Conservation (phyloP, 352 stramenopile genomes). For the Phytophthora ohioensis region DNA sequence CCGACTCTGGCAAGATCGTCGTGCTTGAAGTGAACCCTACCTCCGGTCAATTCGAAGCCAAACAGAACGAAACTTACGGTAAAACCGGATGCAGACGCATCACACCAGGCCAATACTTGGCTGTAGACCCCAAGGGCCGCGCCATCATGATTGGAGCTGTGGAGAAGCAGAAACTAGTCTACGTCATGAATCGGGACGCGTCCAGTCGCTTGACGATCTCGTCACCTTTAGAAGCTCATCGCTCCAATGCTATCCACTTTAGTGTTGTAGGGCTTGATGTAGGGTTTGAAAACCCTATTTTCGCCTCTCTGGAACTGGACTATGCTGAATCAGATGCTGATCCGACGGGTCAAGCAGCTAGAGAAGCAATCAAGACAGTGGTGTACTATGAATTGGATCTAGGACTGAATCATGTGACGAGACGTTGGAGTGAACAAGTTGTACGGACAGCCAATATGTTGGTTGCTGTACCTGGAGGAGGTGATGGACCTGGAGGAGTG, state of each 20-base stretch:
- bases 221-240: slow-evolving; percentile 98
- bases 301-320: slow-evolving; percentile 97
- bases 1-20: slow-evolving; percentile 96
- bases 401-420: slow-evolving; percentile 99
- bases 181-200: slow-evolving; percentile 98
- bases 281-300: slow-evolving; percentile 99
- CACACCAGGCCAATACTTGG: slow-evolving; percentile 98
- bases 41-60: slow-evolving; percentile 76
- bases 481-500: slow-evolving; percentile 92
- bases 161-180: slow-evolving; percentile 99
- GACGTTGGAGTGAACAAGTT: slow-evolving; percentile 93
- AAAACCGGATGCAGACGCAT: slow-evolving; percentile 97
- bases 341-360: slow-evolving; percentile 68
- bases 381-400: slow-evolving; percentile 99
- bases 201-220: slow-evolving; percentile 96
- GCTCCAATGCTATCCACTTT: slow-evolving; percentile 95
- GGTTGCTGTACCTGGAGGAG: slow-evolving; percentile 87
- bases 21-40: slow-evolving; percentile 95
- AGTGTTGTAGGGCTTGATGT: slow-evolving; percentile 96
- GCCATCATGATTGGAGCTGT: slow-evolving; percentile 96
- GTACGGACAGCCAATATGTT: slow-evolving; percentile 94
- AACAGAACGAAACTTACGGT: slow-evolving; percentile 96
- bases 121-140: slow-evolving; percentile 96
- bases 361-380: slow-evolving; percentile 93
- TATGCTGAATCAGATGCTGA: slow-evolving; percentile 92